Evolutionary conservation across 192 early-diverging fungal species (phyloP), one percentile per base, ranked within the genome.

Genomic region (Coemansia nantahalensis): DNA sequence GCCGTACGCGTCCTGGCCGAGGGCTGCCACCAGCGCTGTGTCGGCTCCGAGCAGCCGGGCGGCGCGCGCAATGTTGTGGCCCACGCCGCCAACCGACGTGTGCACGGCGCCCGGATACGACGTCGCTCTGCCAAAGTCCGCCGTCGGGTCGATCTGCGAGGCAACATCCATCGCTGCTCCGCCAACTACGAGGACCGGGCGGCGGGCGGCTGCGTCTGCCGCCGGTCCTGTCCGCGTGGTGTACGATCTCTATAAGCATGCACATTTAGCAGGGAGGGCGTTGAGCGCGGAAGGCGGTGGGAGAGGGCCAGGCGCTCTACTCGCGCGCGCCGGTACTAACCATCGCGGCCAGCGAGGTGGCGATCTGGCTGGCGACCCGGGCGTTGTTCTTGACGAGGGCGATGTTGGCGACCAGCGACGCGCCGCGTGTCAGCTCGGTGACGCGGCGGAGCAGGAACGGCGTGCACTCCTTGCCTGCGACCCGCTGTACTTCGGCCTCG

Each of bases 351-450:
- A 76, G 39, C 12, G 62, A 55, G 21, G n/a, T 77, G 14, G 93
- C 90, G 45, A 98, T 92, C 47, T 80, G 80, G 38, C 85, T 83
- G 7, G 90, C 95, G 36, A 95, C 68, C 8, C 52, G 53, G 6
- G 93, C 95, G 58, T 98, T 98, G 57, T 96, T 91, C 65, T 91
- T 92, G 28, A 98, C 83, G 8, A 98, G 66, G 0, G 89, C 88
- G 58, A 96, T 90, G 63, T 98, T 69, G 18, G 65, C 62, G 0
- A 23, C 33, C 39, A 74, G 73, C 18, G 93, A 94, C 24, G 81
- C 76, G 26, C 94, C 96, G 14, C 72, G 64, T 12, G 94, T 99
- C n/a, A 93, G 42, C 51, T 91, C 84, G 21, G 79, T 79, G 0
- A 99, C 84, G 28, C 87, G 82, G 45, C 85, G 83, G n/a, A 99